phyloP scores from a whole-genome alignment of 139 green algal genomes.

The Auxenochlorella pyrenoidosa region DNA sequence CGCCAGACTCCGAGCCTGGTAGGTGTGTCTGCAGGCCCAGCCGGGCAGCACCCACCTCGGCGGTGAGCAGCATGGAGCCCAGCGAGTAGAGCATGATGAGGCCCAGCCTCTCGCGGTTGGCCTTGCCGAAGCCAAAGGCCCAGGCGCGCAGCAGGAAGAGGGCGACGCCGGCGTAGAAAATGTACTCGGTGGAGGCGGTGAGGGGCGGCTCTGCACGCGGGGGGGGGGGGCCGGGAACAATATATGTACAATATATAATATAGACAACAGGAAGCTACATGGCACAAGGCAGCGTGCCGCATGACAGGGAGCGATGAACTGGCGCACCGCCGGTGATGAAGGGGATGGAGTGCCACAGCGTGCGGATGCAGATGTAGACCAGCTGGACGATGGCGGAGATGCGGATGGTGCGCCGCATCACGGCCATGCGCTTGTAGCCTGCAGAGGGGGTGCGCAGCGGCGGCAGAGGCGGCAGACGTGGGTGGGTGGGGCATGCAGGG shows the following conservation, averaged over 20 bases:
- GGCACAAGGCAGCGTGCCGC: too few species aligned
- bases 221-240: too few species aligned
- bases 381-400: neutral
- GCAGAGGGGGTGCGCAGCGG: neutral
- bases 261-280: too few species aligned
- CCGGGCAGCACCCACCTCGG: slow-evolving; percentile 20
- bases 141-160: slow-evolving; percentile 14
- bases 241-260: too few species aligned
- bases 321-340: slow-evolving; percentile 8
- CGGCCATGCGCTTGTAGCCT: slow-evolving; percentile 39
- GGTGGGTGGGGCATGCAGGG: neutral
- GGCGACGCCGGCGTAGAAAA: slow-evolving; percentile 9
- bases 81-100: slow-evolving; percentile 29
- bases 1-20: too few species aligned
- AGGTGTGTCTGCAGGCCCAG: neutral
- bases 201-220: slow-evolving; percentile 9
- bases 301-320: too few species aligned
- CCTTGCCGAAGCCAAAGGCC: slow-evolving; percentile 42
- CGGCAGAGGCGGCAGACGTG: neutral
- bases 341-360: slow-evolving; percentile 24
- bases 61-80: slow-evolving; percentile 2
- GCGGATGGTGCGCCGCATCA: slow-evolving; percentile 18
- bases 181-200: slow-evolving; percentile 5
- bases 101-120: slow-evolving; percentile 24
- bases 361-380: slow-evolving; percentile 14